Evolutionary conservation across 345 rosid species (phyloP).

Genomic region (Angophora floribunda): DNA sequence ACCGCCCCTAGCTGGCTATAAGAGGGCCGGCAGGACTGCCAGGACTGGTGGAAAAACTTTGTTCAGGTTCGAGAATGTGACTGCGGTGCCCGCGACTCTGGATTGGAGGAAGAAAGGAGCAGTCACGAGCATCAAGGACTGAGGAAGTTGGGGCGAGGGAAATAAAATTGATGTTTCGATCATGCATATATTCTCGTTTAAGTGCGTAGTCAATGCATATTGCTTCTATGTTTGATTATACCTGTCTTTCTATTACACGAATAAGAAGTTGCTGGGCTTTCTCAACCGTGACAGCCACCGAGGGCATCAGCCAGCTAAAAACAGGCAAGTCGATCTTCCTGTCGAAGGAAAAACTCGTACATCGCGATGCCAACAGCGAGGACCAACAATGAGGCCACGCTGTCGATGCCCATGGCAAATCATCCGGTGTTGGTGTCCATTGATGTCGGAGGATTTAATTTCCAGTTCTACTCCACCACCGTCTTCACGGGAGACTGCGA

Average conservation of each 20-base stretch:
- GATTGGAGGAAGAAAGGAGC: constrained; percentile 30
- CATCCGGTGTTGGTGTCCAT: constrained; percentile 8
- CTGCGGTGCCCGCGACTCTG: not conserved
- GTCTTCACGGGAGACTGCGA: not conserved
- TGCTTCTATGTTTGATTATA: not conserved
- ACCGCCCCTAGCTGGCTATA: not conserved
- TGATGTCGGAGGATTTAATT: not conserved
- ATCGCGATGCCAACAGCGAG: constrained; percentile 7
- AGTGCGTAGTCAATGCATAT: not conserved
- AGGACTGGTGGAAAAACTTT: not conserved
- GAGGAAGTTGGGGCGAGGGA: constrained; percentile 12
- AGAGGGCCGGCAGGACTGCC: not conserved
- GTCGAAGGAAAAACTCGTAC: constrained; percentile 13
- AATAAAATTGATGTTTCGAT: not conserved
- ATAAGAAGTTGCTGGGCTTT: constrained; percentile 14
- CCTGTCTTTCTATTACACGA: not conserved
- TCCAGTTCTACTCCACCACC: constrained; percentile 1
- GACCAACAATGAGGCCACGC: constrained; percentile 5
- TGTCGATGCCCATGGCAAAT: constrained; percentile 2
- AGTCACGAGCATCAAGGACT: constrained; percentile 18
- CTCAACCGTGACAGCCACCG: constrained; percentile 8
- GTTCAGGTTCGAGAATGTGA: not conserved
- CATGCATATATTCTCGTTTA: not conserved
- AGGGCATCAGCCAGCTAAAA: constrained; percentile 1
- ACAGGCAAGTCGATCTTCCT: constrained; percentile 2